Base-by-base conservation (phyloP, 176 grass and related monocot species). In the Thinopyrum elongatum region DNA sequence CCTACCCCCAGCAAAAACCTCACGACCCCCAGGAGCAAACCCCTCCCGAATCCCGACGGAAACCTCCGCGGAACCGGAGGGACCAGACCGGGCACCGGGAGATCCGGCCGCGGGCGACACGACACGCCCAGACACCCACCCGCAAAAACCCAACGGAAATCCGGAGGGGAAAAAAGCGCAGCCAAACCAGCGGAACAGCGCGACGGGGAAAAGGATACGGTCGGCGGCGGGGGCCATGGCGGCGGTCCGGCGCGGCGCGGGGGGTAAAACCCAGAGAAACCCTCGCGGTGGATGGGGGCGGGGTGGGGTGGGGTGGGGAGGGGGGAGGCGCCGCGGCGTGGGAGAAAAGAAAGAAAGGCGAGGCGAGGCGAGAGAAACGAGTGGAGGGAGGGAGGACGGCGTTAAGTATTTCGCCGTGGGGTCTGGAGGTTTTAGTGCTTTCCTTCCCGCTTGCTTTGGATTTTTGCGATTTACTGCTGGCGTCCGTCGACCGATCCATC, bases 181-280 rank as follows among this genome's bases (percentile, higher is more conserved):
- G 7, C 22, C 6, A 76, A 58, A 15, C 3, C 41, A 36, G 58
- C 2, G 51, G 34, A 19, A 22, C 16, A 22, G 33, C 53, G 42
- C 3, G 63, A 1, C 46, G 42, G 2, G 26, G 8, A 1, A 86
- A 88, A 95, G 93, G 86, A 95, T 95, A 95, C 93, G 90, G 34
- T 90, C 90, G 28, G 93, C 86, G 47, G 88, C 64, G 4, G 46
- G 74, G 26, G 90, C 83, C 93, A 95, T 95, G 51, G 70, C 36
- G 76, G n/a, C 88, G 80, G 70, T 79, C 5, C 42, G 73, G 35
- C 60, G 77, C 64, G 80, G 81, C 82, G 55, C 74, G 73, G 55
- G n/a, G 74, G 26, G 64, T 70, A 63, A 81, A 91, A 79, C 70
- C 82, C 86, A 82, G 88, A 86, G 91, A 82, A 87, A 91, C 83